A percentile compares a stretch with the other conserved stretches of the same genome.
Evolutionary conservation across 352 stramenopile genomes (phyloP).

Genomic region (Globisporangium cystogenes): DNA sequence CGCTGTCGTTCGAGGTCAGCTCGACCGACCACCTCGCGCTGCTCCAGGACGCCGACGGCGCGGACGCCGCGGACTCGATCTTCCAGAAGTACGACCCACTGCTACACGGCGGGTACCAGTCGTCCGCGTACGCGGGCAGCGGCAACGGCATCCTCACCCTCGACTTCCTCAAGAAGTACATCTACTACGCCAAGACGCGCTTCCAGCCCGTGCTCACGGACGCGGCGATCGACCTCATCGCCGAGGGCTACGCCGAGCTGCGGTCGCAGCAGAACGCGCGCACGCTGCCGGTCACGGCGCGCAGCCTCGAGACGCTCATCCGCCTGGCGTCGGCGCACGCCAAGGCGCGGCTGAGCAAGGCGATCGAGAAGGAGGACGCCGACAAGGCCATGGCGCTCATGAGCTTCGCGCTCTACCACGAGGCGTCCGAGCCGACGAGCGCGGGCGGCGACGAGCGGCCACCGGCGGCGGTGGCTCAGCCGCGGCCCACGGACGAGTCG

Average conservation of each 20-base stretch:
- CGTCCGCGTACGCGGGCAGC: slow-evolving; percentile 36
- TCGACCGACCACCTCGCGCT: slow-evolving; percentile 76
- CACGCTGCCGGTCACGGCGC: slow-evolving; percentile 95
- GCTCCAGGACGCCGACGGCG: slow-evolving; percentile 55
- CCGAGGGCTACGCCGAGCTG: slow-evolving; percentile 96
- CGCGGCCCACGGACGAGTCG: not conserved
- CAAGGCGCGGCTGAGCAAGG: slow-evolving; percentile 92
- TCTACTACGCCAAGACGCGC: slow-evolving; percentile 98
- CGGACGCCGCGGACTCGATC: slow-evolving; percentile 77
- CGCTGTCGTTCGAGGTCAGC: slow-evolving; percentile 85
- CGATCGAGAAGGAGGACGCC: slow-evolving; percentile 78
- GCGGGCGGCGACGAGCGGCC: slow-evolving; percentile 10
- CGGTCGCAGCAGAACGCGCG: slow-evolving; percentile 92
- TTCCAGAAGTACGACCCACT: slow-evolving; percentile 90
- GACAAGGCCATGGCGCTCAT: slow-evolving; percentile 94
- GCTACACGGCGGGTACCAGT: slow-evolving; percentile 72
- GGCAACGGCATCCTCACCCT: slow-evolving; percentile 87
- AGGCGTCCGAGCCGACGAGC: slow-evolving; percentile 60
- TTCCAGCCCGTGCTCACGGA: slow-evolving; percentile 85
- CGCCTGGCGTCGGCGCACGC: slow-evolving; percentile 97
- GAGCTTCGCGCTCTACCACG: slow-evolving; percentile 98
- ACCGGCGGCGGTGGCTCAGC: not conserved
- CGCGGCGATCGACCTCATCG: slow-evolving; percentile 91
- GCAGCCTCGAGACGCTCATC: slow-evolving; percentile 99
- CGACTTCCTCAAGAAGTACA: slow-evolving; percentile 99